Evolutionary conservation across 2,329 filamentous ascomycete genomes (phyloP), one percentile per base, ranked within the genome.

Genomic region (Paraphaeosphaeria minitans): DNA sequence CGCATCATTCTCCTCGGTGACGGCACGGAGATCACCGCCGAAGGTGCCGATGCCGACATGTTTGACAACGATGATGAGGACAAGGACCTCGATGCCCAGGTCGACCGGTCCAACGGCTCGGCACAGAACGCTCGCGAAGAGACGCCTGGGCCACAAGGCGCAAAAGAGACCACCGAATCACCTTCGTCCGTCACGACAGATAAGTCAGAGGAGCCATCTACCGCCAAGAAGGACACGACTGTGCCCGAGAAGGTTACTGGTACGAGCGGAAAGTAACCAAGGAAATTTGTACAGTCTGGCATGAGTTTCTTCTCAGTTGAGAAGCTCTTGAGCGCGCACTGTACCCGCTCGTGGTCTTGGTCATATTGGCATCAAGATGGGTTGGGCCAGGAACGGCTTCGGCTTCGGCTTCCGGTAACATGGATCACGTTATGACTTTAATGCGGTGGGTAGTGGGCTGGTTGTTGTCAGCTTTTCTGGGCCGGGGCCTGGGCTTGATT

Each of bases 1-100:
- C 89, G 93, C 70, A 93, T 97, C 77, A 98, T 98, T 78, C 89
- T 97, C 75, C 86, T 99, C 68, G 93, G 94, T 67, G 93, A 98
- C 82, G 95, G 94, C 71, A 96, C 92, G 72, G 93, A 97, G 82
- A 87, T 96, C 76, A 83, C 93, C 73, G 92, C 92, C 68, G 92
- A 95, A 78, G 90, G 90, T 75, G 89, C 93, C 78, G 93, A 97
- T 74, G 88, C 90, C 65, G 93, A 97, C 71, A 94, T 97, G 89
- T 96, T 97, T 79, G 92, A 97, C 77, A 89, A 93, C 70, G 90
- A 92, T 75, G 92, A 96, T 73, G 86, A 88, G 69, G 91, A 96
- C 73, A 91, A 92, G 77, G 93, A 97, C 74, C 84, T 93, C 64
- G 89, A 87, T 65, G 93, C 89, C 77, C 92, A 96, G 80, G 90